Conservation (phyloP, 352 stramenopile genomes). For the Halophytophthora batemanensis region DNA sequence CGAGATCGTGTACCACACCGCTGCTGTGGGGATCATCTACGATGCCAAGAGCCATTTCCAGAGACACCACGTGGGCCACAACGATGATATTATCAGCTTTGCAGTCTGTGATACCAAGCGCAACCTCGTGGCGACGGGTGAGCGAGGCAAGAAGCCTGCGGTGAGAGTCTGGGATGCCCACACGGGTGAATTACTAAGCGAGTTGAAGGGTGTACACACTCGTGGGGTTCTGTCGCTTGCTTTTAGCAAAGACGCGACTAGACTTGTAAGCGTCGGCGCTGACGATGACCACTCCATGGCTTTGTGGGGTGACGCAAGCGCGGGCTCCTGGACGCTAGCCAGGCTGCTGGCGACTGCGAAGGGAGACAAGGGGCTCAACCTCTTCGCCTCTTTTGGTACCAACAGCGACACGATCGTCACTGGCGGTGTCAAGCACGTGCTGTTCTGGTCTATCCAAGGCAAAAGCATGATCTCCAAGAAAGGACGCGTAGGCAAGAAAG, state of each 20-base stretch:
- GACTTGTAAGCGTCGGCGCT: slow-evolving; percentile 66
- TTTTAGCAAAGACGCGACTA: slow-evolving; percentile 56
- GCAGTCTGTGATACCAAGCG: slow-evolving; percentile 48
- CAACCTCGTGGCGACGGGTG: slow-evolving; percentile 83
- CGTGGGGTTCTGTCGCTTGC: slow-evolving; percentile 69
- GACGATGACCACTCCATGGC: slow-evolving; percentile 83
- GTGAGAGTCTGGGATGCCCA: slow-evolving; percentile 86
- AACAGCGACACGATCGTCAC: slow-evolving; percentile 44
- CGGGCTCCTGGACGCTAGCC: slow-evolving; percentile 58
- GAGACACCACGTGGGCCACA: slow-evolving; percentile 76
- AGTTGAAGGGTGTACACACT: slow-evolving; percentile 65
- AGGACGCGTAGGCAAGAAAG: slow-evolving; percentile 62
- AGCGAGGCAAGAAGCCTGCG: slow-evolving; percentile 69
- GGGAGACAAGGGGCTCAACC: slow-evolving; percentile 52
- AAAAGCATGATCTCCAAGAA: slow-evolving; percentile 52
- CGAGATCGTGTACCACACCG: slow-evolving; percentile 87
- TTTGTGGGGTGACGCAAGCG: slow-evolving; percentile 69
- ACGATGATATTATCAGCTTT: slow-evolving; percentile 88
- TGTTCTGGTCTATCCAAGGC: slow-evolving; percentile 66
- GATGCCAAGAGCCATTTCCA: slow-evolving; percentile 70
- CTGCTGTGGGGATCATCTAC: slow-evolving; percentile 83
- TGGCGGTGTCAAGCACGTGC: slow-evolving; percentile 59
- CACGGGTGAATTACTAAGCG: slow-evolving; percentile 56
- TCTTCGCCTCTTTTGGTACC: slow-evolving; percentile 46
- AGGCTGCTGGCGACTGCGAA: slow-evolving; percentile 46